A percentile compares a stretch with the other conserved stretches of the same genome.
These are phyloP conservation scores for Fusarium chaquense DNA, from an alignment of 2,329 filamentous ascomycete genomes.

Conservation along the genomic window DNA sequence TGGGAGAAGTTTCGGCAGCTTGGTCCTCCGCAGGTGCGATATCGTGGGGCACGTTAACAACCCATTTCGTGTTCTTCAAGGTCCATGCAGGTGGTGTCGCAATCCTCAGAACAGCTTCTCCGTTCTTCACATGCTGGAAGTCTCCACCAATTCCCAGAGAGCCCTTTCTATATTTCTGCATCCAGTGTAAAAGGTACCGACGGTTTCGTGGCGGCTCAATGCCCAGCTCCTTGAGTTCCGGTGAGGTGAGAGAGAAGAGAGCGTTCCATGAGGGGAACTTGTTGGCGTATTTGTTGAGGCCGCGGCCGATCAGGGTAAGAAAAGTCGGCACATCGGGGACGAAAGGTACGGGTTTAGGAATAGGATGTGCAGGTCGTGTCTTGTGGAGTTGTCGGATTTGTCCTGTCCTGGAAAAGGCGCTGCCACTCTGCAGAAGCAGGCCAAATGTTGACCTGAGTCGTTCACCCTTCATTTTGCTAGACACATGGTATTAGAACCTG, in stretches of 20 bases:
- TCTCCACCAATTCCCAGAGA: constrained; percentile 86
- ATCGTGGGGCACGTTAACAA: constrained; percentile 67
- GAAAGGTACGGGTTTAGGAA: constrained; percentile 82
- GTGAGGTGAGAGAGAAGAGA: constrained; percentile 83
- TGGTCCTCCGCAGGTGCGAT: constrained; percentile 50
- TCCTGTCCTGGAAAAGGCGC: constrained; percentile 48
- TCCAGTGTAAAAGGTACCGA: constrained; percentile 88
- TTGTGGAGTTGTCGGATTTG: constrained; percentile 61
- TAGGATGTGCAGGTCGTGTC: constrained; percentile 53
- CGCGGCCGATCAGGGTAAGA: constrained; percentile 89
- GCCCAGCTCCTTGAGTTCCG: constrained; percentile 83
- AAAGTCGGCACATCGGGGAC: constrained; percentile 89
- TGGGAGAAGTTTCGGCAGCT: not conserved
- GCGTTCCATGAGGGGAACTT: constrained; percentile 94
- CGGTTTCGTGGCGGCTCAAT: constrained; percentile 87
- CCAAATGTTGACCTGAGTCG: constrained; percentile 51
- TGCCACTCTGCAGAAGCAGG: constrained; percentile 50
- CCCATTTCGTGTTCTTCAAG: constrained; percentile 61
- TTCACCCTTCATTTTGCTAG: constrained; percentile 51
- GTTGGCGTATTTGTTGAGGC: constrained; percentile 81
- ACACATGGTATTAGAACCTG: constrained; percentile 15
- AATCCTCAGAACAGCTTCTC: constrained; percentile 64
- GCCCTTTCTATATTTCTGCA: constrained; percentile 84
- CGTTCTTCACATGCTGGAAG: constrained; percentile 74
- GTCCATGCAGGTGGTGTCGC: constrained; percentile 55